Evolutionary conservation across 2,329 filamentous ascomycete species (phyloP).

Genomic region (Scortechinia acanthostroma): DNA sequence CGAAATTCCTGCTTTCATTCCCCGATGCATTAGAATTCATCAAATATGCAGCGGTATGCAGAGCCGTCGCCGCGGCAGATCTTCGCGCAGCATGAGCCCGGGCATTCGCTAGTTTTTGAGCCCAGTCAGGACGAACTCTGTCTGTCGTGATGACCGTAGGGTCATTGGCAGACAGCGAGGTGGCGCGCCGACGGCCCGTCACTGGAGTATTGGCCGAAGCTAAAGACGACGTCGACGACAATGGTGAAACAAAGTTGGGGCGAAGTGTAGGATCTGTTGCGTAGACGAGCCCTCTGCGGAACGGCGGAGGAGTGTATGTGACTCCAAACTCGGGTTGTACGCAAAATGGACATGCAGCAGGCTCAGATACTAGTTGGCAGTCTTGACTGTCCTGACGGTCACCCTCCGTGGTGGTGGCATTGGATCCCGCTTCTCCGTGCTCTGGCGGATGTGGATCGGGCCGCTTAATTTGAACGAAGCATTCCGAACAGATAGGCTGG

Average conservation of each 20-base stretch:
- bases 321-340: conserved; percentile 91
- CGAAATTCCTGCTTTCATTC: conserved; percentile 39
- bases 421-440: conserved; percentile 30
- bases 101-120: conserved; percentile 77
- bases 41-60: conserved; percentile 90
- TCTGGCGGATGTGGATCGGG: conserved; percentile 85
- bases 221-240: conserved; percentile 48
- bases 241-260: conserved; percentile 65
- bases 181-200: conserved; percentile 35
- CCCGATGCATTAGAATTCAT: conserved; percentile 59
- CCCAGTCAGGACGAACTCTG: conserved; percentile 87
- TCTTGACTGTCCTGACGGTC: conserved; percentile 16
- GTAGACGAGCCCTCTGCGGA: conserved; percentile 76
- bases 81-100: conserved; percentile 77
- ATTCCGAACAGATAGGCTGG: conserved; percentile 94
- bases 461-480: conserved; percentile 96
- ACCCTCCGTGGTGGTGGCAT: conserved; percentile 32
- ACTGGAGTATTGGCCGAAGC: conserved; percentile 25
- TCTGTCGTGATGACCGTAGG: conserved; percentile 88
- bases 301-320: conserved; percentile 85
- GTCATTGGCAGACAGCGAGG: conserved; percentile 72
- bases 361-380: conserved; percentile 77
- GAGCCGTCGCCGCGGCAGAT: conserved; percentile 83
- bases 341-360: conserved; percentile 89
- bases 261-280: conserved; percentile 36